These are phyloP conservation scores for Boeremia exigua DNA, from an alignment of 2,329 filamentous ascomycete genomes.

Conservation along the genomic window DNA sequence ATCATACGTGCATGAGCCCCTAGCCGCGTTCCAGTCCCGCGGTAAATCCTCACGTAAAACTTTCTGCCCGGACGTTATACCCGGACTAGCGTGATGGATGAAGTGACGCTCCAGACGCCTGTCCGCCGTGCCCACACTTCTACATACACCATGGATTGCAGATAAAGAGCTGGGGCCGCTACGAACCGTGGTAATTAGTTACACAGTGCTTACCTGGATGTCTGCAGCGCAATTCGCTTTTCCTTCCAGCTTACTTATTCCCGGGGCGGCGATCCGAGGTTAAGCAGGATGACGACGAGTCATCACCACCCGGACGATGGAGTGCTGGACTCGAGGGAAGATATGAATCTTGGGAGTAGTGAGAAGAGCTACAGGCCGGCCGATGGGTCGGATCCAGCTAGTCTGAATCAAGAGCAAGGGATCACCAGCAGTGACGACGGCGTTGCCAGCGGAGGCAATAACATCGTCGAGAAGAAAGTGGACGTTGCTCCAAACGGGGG, in stretches of 20 bases:
- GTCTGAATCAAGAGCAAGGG: conserved; percentile 2
- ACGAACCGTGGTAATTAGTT: not conserved
- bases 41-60: conserved; percentile 19
- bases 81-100: conserved; percentile 14
- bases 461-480: conserved; percentile 4
- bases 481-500: conserved; percentile 70
- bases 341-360: not conserved
- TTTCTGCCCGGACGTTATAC: conserved; percentile 18
- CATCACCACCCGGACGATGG: not conserved
- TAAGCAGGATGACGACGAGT: conserved; percentile 1
- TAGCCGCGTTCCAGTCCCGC: not conserved
- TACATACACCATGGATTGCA: not conserved
- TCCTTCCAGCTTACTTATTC: conserved; percentile 5
- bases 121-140: conserved; percentile 17
- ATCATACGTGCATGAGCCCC: not conserved
- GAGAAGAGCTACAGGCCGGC: conserved; percentile 6
- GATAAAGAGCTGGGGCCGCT: not conserved
- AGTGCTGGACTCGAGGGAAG: not conserved
- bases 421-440: conserved; percentile 51
- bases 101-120: not conserved
- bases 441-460: conserved; percentile 46
- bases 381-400: not conserved
- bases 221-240: not conserved
- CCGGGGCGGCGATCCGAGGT: conserved; percentile 14
- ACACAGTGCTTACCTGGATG: not conserved